Evolutionary conservation across 2,329 filamentous ascomycete species (phyloP), one percentile per base, ranked within the genome.

Genomic region (Talaromyces sp.): DNA sequence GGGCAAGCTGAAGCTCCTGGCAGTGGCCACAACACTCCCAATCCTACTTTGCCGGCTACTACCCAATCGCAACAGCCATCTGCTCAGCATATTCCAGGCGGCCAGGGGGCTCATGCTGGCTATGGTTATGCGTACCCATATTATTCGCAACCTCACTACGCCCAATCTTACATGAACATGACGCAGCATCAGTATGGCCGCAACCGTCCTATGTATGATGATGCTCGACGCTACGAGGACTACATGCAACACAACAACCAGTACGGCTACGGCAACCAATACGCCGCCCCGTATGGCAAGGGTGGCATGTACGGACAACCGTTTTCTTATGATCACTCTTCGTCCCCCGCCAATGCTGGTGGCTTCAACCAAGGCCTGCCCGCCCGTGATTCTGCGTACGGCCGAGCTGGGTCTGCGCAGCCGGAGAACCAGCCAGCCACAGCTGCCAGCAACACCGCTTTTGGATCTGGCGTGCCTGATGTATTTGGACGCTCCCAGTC

Each of bases 1-100:
- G 84, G 78, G 55, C 80, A 87, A 78, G 73, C 82, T 63, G 81
- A 86, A 65, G 92, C 96, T 60, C 90, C 92, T 70, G 92, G 89
- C 79, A 96, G 92, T 73, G 93, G 92, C 52, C 89, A 95, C 75
- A 93, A 89, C 70, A 97, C 93, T 2, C 93, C 93, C 39, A 95
- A 96, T 78, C 92, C 93, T 30, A 83, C 88, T 47, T 75, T 85
- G 63, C 82, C 82, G 62, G 80, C 77, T 58, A 82, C 84, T 62
- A 82, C 84, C 62, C 83, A 85, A 65, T 78, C 78, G 56, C 56
- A 58, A 27, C 80, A 83, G 64, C 82, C 82, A 55, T 75, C 78
- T 64, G 80, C 81, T 63, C 81, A 83, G 68, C 81, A 83, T 63
- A 78, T 81, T 71, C 80, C 78, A 57, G 80, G 80, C 62, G 73